phyloP scores from a whole-genome alignment of 768 basidiomycete genomes.

The Auricularia sp. region DNA sequence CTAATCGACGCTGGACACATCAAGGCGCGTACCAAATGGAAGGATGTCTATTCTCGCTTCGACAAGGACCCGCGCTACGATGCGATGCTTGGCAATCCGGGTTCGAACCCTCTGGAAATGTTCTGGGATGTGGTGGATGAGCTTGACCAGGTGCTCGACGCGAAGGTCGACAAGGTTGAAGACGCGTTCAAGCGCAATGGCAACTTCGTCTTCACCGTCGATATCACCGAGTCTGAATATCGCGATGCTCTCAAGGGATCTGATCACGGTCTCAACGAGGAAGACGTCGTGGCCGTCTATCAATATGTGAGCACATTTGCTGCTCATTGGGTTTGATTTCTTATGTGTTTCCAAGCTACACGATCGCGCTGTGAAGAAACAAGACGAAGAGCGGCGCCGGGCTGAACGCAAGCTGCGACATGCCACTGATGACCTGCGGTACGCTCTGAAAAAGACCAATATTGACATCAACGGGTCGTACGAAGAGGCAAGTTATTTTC shows the following conservation, averaged over 20 bases:
- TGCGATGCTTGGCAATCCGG: constrained; percentile 81
- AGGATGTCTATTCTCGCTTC: constrained; percentile 72
- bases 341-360: constrained; percentile 43
- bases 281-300: constrained; percentile 22
- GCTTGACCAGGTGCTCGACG: constrained; percentile 77
- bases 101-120: constrained; percentile 89
- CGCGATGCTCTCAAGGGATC: constrained; percentile 20
- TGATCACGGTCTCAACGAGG: constrained; percentile 16
- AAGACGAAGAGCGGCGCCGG: constrained; percentile 80
- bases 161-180: constrained; percentile 61
- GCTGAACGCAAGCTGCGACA: constrained; percentile 77
- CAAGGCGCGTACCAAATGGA: constrained; percentile 84
- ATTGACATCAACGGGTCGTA: constrained; percentile 71
- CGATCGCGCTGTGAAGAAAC: constrained; percentile 58
- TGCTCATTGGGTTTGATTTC: constrained; percentile 6
- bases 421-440: constrained; percentile 89
- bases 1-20: constrained; percentile 59
- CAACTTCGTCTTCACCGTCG: constrained; percentile 27
- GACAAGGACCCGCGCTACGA: constrained; percentile 74
- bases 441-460: constrained; percentile 83
- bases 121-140: constrained; percentile 92
- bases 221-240: constrained; percentile 25
- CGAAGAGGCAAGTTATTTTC: constrained; percentile 54
- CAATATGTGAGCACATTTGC: not conserved
- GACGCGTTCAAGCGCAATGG: constrained; percentile 43